These are phyloP conservation scores for Geotrichum reessii DNA, from an alignment of 1,139 yeast species.

Conservation along the genomic window DNA sequence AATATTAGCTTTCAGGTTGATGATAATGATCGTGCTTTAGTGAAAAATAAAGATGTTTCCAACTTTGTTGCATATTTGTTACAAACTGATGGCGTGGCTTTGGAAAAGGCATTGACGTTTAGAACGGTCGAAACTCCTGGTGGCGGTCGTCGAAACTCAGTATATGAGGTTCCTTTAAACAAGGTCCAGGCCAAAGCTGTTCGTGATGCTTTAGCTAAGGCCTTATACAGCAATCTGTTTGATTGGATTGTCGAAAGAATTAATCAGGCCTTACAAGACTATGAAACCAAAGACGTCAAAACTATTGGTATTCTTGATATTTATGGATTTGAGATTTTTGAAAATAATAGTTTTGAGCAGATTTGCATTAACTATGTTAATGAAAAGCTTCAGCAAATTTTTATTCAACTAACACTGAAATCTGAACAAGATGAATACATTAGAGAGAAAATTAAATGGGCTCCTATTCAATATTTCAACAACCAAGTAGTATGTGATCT, in stretches of 20 bases:
- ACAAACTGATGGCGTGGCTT: conserved; percentile 65
- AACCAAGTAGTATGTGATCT: conserved; percentile 95
- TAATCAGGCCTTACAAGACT: conserved; percentile 58
- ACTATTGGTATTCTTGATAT: conserved; percentile 94
- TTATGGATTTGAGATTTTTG: conserved; percentile 96
- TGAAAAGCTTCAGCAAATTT: conserved; percentile 94
- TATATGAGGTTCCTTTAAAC: conserved; percentile 91
- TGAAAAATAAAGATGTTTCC: conserved; percentile 82
- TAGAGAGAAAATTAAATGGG: conserved; percentile 93
- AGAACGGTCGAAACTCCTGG: conserved; percentile 78
- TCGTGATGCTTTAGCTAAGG: conserved; percentile 92
- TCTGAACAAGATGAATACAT: conserved; percentile 97
- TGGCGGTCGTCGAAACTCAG: conserved; percentile 85
- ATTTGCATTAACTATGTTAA: conserved; percentile 95
- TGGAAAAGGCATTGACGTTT: conserved; percentile 66
- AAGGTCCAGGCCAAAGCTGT: conserved; percentile 90
- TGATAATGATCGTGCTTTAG: conserved; percentile 70
- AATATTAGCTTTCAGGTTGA: conserved; percentile 81
- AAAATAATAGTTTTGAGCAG: conserved; percentile 94
- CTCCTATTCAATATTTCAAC: conserved; percentile 94
- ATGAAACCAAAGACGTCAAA: conserved; percentile 48
- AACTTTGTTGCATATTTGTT: conserved; percentile 88
- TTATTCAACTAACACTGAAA: conserved; percentile 88
- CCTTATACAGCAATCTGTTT: conserved; percentile 83
- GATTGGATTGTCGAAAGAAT: conserved; percentile 97